Base-by-base conservation (phyloP, 2,329 filamentous ascomycete species). In the Xylariomycetidae sp. region DNA sequence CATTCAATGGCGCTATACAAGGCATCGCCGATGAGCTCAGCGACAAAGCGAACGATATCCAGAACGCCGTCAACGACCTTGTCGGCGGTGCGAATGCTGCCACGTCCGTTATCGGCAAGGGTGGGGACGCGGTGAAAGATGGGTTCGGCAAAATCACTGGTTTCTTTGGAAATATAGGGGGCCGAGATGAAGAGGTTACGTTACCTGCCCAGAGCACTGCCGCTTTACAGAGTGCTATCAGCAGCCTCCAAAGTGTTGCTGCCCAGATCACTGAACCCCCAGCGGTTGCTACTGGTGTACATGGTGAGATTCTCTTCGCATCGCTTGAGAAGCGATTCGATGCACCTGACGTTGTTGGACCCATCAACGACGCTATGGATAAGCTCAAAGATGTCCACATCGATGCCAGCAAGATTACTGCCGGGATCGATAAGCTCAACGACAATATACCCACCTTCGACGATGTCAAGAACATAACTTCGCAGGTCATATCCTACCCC, bases 381-480 rank as follows among this genome's bases (percentile, higher is more conserved):
- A 70, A 79, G 30, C 72, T 95, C 24, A 76, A 84, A 44, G 62
- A 73, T 38, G 74, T 95, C 43, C 62, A 84, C 27, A 69, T 95
- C 33, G 61, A 74, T 49, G 74, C 83, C 4, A 70, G 72, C 5
- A 72, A 73, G 12, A 76, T 94, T 47, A 73, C 86, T 48, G 63
- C 75, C 32, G 78, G 79, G 24, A 68, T 96, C 9, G 64, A 77
- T 36, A 71, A 80, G 40, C 70, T 95, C 46, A 90, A 95, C 56
- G 63, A 70, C 18, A 80, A 84, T 2, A 80, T 96, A 10, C 92
- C 90, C 0, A 83, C 74, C 3, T 96, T 96, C 54, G 73, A 78
- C 16, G 67, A 94, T 40, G 85, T 95, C 32, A 77, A 90, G 52
- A 89, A 95, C 43, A 68, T 88, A 50, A 90, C 88, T 13, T 73